Evolutionary conservation across 768 basidiomycete species (phyloP).

Genomic region (Clitopilus passeckerianus): DNA sequence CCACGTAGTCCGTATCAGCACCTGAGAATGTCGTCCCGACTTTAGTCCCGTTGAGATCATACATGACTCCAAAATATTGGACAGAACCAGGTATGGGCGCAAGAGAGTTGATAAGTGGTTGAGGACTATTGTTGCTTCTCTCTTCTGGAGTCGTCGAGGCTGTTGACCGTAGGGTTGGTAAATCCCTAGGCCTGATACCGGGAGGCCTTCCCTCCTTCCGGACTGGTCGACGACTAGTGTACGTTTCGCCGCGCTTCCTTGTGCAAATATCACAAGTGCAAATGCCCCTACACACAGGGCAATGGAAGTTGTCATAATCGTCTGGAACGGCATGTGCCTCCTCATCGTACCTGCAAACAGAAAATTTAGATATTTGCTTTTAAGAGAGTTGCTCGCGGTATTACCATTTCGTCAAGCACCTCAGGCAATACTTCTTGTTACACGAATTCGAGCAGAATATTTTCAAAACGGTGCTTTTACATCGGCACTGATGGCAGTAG

Average conservation of each 20-base stretch:
- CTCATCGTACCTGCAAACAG: constrained; percentile 20
- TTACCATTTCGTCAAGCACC: constrained; percentile 14
- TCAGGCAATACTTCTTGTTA: constrained; percentile 13
- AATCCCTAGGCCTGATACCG: background rate
- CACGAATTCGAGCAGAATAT: constrained; percentile 4
- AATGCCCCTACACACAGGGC: constrained; percentile 37
- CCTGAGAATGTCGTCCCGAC: constrained; percentile 21
- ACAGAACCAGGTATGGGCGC: constrained; percentile 8
- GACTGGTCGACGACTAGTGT: background rate
- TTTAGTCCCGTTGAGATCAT: constrained; percentile 20
- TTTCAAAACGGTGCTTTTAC: constrained; percentile 3
- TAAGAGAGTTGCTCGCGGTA: constrained; percentile 1
- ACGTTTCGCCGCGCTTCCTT: background rate
- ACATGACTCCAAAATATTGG: constrained; percentile 25
- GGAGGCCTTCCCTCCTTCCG: background rate
- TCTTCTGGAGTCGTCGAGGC: background rate
- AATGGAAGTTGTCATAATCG: constrained; percentile 21
- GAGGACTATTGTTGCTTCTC: background rate
- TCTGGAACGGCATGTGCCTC: constrained; percentile 1
- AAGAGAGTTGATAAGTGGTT: background rate
- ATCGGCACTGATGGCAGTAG: constrained; percentile 20
- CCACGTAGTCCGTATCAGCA: constrained; percentile 16
- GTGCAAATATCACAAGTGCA: constrained; percentile 24
- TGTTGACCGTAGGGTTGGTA: background rate
- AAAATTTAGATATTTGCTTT: background rate